Evolutionary conservation across 495 filamentous ascomycete genomes (phyloP), one percentile per base, ranked within the genome.

Genomic region (Penicillium herquei): DNA sequence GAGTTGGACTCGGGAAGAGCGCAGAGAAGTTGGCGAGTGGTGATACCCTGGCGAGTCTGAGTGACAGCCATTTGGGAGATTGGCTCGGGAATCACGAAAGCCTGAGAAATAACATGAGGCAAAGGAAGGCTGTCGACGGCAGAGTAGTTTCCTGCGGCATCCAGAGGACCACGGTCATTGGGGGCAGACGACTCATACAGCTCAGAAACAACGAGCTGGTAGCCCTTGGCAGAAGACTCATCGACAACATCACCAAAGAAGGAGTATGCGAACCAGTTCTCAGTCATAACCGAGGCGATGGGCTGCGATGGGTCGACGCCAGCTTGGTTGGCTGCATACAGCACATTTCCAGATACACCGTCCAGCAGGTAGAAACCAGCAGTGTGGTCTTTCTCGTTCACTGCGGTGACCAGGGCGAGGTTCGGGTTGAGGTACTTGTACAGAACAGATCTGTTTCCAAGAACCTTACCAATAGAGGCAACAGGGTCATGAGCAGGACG

Each of bases 371-470:
- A 91, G 57, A 96, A 80, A 1, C 83, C 83, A 7, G 87, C 85
- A 1, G 78, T 69, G 18, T 66, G 43, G 14, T 58, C 45, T 48
- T 72, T 70, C 34, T 85, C 79, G 51, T 87, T 74, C 14, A 85
- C 75, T 7, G 91, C 82, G 1, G 90, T 89, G 49, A 96, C 77
- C 0, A 96, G 82, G 7, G 92, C 75, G 6, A 92, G 77, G 70
- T 98, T 97, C 1, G 89, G 87, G 72, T 92, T 94, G 21, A 99
- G 75, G 68, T 97, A 97, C 75, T 99, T 99, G 82, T 98, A 99
- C 55, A 96, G 80, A 39, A 99, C 94, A 1, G 86, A 87, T 16
- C 94, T 86, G 63, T 98, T 86, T 48, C 91, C 92, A 33, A 98
- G 83, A 16, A 96, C 94, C 55, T 90, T 88, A 43, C 95, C 94